Base-by-base conservation (phyloP, 768 basidiomycete genomes). In the Lyophyllum shimeji region DNA sequence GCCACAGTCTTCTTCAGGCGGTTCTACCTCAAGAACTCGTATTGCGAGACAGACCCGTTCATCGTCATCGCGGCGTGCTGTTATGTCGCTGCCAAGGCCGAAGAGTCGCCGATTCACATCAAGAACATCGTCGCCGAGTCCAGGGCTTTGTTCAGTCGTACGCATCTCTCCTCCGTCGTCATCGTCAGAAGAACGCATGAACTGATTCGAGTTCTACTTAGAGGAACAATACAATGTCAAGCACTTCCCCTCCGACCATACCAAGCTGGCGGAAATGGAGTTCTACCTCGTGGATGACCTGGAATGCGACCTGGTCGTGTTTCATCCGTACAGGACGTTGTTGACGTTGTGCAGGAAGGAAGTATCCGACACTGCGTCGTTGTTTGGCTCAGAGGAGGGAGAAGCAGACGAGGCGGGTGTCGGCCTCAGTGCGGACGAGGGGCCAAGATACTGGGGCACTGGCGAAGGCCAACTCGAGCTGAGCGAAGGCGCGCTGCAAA, bases 221-320 rank as follows among this genome's bases (percentile, higher is more conserved):
- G 82, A 80, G 52, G 83, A 86, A 51, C 85, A 84, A 18, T 90
- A 91, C 64, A 83, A 80, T 4, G 76, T 89, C 67, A 88, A 90
- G 66, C 72, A 81, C n/a, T 96, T 97, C 66, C 85, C 90, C 0
- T 82, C 89, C 0, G 95, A 97, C 67, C 90, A 95, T 64, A 83
- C 89, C 11, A 95, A 93, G 66, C 77, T 99, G 13, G 97, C 95
- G 3, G 97, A 99, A 70, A 98, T 98, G 95, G 96, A 98, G 68
- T 98, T 98, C 74, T 98, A 96, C 74, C 85, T 98, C 9, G 87
- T 99, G 21, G 93, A 93, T 66, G 95, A 99, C 67, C 82, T 98
- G 24, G 95, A 97, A 69, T 98, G 96, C 65, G 93, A 98, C 71
- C 76, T 99, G 42, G 82, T 87, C 52, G 82, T 98, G 7, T 98